These are phyloP conservation scores for Monosporascus sp. DNA, from an alignment of 2,329 filamentous ascomycete species.

Conservation along the genomic window DNA sequence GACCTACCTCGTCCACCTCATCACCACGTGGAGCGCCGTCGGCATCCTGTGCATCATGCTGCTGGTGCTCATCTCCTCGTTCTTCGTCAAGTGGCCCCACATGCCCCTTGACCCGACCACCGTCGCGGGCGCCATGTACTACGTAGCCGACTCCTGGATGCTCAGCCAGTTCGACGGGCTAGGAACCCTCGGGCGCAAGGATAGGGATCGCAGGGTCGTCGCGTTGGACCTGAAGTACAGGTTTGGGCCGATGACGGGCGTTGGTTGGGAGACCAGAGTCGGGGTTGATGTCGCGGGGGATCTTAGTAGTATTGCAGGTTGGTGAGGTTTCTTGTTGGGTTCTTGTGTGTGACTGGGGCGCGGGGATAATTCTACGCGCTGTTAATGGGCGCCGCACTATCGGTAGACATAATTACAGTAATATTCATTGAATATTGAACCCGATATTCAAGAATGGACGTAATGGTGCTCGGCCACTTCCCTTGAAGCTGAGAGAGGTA, in stretches of 20 bases:
- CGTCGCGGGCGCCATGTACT: slow-evolving; percentile 31
- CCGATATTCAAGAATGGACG: too few relatives aligned
- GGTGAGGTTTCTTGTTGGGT: too few relatives aligned
- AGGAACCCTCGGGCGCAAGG: slow-evolving; percentile 18
- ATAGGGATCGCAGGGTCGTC: slow-evolving; percentile 25
- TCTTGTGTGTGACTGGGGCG: too few relatives aligned
- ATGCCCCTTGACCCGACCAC: slow-evolving; percentile 32
- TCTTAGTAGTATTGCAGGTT: too few relatives aligned
- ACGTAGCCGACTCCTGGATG: slow-evolving; percentile 30
- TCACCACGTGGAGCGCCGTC: slow-evolving; percentile 29
- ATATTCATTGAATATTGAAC: too few relatives aligned
- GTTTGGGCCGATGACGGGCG: slow-evolving; percentile 28
- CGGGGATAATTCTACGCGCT: too few relatives aligned
- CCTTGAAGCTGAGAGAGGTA: too few relatives aligned
- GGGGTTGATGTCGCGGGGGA: slow-evolving; percentile 19
- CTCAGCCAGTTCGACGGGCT: slow-evolving; percentile 25
- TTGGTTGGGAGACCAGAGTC: slow-evolving; percentile 17
- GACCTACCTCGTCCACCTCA: slow-evolving; percentile 24
- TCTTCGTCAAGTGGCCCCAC: slow-evolving; percentile 29
- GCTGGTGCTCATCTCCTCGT: slow-evolving; percentile 26
- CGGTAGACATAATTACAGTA: too few relatives aligned
- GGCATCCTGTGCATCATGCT: slow-evolving; percentile 32
- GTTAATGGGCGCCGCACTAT: too few relatives aligned
- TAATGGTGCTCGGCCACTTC: too few relatives aligned
- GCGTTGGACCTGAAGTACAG: slow-evolving; percentile 25